A percentile compares a stretch with the other conserved stretches of the same genome.
Evolutionary conservation across 2,329 filamentous ascomycete genomes (phyloP).

Genomic region (Aureobasidium leucospermi): DNA sequence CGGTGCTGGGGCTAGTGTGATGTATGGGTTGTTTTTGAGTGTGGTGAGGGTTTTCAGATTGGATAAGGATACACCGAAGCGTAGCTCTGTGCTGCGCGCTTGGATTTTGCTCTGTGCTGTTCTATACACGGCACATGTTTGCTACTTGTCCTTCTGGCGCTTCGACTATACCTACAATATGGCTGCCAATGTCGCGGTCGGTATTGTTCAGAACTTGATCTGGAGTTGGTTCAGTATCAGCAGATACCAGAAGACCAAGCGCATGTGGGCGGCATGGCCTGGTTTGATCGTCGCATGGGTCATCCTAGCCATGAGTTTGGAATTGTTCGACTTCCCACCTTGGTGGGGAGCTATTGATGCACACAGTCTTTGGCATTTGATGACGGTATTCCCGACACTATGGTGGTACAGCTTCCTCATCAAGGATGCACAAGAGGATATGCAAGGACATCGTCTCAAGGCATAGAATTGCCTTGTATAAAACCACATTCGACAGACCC

Average conservation of each 20-base stretch:
- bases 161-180: slow-evolving; percentile 99
- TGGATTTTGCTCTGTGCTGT: slow-evolving; percentile 69
- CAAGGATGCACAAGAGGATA: slow-evolving; percentile 76
- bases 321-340: slow-evolving; percentile 89
- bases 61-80: slow-evolving; percentile 43
- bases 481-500: not conserved
- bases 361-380: slow-evolving; percentile 91
- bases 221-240: slow-evolving; percentile 80
- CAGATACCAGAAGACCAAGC: slow-evolving; percentile 63
- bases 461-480: slow-evolving; percentile 36
- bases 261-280: slow-evolving; percentile 80
- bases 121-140: slow-evolving; percentile 70
- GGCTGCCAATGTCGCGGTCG: slow-evolving; percentile 81
- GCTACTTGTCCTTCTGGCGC: slow-evolving; percentile 73
- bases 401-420: slow-evolving; percentile 94
- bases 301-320: slow-evolving; percentile 87
- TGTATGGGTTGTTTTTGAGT: slow-evolving; percentile 86
- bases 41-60: slow-evolving; percentile 76
- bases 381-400: slow-evolving; percentile 78
- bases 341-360: slow-evolving; percentile 78
- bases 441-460: slow-evolving; percentile 66
- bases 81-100: slow-evolving; percentile 51
- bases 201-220: slow-evolving; percentile 70
- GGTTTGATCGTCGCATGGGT: slow-evolving; percentile 89
- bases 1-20: slow-evolving; percentile 77